A percentile compares a stretch with the other conserved stretches of the same genome.
Conservation (phyloP, 495 filamentous ascomycete species). For the Acidiella bohemica region DNA sequence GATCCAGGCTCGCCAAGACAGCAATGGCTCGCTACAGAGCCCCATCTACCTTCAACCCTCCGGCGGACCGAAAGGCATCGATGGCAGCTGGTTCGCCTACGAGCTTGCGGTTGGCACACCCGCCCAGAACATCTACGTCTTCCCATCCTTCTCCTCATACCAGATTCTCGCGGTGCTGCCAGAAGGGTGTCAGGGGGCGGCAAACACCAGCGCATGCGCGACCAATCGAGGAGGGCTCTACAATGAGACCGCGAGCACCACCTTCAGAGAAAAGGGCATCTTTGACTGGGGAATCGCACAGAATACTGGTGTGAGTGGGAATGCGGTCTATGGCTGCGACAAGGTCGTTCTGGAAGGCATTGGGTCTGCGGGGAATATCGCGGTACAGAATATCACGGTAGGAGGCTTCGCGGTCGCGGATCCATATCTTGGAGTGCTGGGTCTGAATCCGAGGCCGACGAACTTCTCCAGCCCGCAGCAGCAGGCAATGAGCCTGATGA, state of each 20-base stretch:
- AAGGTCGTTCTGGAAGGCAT: conserved; percentile 21
- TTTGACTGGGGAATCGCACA: conserved; percentile 23
- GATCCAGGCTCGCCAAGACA: background rate
- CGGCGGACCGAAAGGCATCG: conserved; percentile 28
- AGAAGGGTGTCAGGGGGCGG: conserved; percentile 28
- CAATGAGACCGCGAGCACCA: conserved; percentile 36
- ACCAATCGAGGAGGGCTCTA: conserved; percentile 36
- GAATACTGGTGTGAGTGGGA: conserved; percentile 20
- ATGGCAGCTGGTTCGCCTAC: conserved; percentile 32
- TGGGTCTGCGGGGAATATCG: conserved; percentile 20
- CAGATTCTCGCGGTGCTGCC: conserved; percentile 31
- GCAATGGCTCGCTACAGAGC: background rate
- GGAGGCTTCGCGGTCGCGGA: conserved; percentile 20
- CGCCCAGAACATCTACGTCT: conserved; percentile 27
- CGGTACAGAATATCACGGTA: conserved; percentile 22
- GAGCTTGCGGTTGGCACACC: conserved; percentile 29
- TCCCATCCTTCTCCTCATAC: conserved; percentile 28
- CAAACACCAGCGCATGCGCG: conserved; percentile 29
- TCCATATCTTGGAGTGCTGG: conserved; percentile 27
- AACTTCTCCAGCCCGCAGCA: conserved; percentile 27
- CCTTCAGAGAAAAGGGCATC: conserved; percentile 30
- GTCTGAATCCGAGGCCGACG: conserved; percentile 25
- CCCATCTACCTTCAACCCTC: conserved; percentile 16
- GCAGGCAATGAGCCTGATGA: conserved; percentile 22
- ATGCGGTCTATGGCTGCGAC: conserved; percentile 27